Percentiles rank a stretch among this genome's conserved stretches.
phyloP scores from a whole-genome alignment of 441 rosid species.

The Caryocar brasiliense region DNA sequence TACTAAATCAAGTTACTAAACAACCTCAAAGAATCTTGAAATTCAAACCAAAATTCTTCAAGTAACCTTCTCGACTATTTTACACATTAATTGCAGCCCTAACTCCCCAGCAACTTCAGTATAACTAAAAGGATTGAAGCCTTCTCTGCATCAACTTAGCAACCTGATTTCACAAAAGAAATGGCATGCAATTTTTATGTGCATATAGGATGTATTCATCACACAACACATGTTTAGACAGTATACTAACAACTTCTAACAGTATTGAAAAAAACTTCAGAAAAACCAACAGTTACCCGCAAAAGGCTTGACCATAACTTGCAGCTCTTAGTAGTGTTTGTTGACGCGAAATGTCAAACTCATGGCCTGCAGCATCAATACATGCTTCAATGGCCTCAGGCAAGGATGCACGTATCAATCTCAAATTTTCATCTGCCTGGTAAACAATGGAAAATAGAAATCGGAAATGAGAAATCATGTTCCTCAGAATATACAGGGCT shows the following conservation, averaged over 20 bases:
- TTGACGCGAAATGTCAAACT: constrained; percentile 77
- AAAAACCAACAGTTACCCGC: constrained; percentile 54
- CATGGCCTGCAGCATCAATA: constrained; percentile 94
- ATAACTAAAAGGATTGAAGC: too few relatives aligned
- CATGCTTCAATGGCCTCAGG: constrained; percentile 95
- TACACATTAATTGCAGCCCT: too few relatives aligned
- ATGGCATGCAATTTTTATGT: too few relatives aligned
- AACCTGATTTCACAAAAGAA: too few relatives aligned
- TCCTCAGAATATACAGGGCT: not conserved
- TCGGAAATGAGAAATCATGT: constrained; percentile 1
- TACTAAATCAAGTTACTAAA: too few relatives aligned
- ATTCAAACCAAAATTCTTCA: too few relatives aligned
- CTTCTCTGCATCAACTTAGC: too few relatives aligned
- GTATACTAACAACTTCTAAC: not conserved
- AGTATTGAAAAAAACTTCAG: constrained; percentile 5
- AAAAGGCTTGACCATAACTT: constrained; percentile 98
- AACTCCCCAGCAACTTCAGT: too few relatives aligned
- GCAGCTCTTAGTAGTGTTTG: constrained; percentile 83
- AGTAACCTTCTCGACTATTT: too few relatives aligned
- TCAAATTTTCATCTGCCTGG: constrained; percentile 98
- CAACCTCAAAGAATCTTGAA: too few relatives aligned
- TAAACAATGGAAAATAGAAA: constrained; percentile 13
- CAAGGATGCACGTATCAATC: constrained; percentile 76
- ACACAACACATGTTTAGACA: too few relatives aligned
- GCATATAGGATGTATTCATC: too few relatives aligned